Evolutionary conservation across 441 rosid genomes (phyloP).

Genomic region (Raphanus hybrid): DNA sequence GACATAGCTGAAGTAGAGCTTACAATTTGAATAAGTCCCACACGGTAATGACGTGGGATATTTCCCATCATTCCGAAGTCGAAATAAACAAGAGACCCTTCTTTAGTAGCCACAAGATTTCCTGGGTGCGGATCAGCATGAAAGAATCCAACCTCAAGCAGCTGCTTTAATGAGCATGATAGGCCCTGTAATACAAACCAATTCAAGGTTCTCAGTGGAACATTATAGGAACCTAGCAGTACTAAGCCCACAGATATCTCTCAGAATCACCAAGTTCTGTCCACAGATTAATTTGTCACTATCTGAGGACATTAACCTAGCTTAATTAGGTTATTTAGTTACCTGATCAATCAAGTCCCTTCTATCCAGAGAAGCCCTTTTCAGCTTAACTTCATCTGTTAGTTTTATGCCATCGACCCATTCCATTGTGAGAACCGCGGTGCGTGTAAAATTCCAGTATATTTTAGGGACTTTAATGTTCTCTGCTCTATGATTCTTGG

Average conservation of each 20-base stretch:
- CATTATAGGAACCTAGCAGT: slow-evolving; percentile 24
- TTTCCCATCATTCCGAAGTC: slow-evolving; percentile 99
- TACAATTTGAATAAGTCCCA: slow-evolving; percentile 98
- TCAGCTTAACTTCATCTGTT: slow-evolving; percentile 73
- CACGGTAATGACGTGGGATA: slow-evolving; percentile 94
- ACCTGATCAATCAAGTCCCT: slow-evolving; percentile 92
- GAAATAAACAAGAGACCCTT: slow-evolving; percentile 89
- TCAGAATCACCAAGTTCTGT: slow-evolving; percentile 18
- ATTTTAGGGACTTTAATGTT: slow-evolving; percentile 91
- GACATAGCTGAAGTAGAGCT: slow-evolving; percentile 24
- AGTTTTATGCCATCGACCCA: slow-evolving; percentile 99
- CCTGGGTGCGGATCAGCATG: slow-evolving; percentile 99
- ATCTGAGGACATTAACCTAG: slow-evolving; percentile 11
- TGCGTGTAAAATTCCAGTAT: slow-evolving; percentile 83
- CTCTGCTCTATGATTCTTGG: slow-evolving; percentile 47
- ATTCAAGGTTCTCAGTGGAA: slow-evolving; percentile 8
- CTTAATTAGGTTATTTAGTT: slow-evolving; percentile 20
- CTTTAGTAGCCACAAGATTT: slow-evolving; percentile 83
- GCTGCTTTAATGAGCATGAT: slow-evolving; percentile 92
- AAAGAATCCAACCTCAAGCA: slow-evolving; percentile 97
- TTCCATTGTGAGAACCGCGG: slow-evolving; percentile 96
- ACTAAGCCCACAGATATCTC: slow-evolving; percentile 6
- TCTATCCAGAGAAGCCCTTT: slow-evolving; percentile 68
- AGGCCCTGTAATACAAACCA: slow-evolving; percentile 64
- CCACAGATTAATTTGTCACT: slow-evolving; percentile 1